Percentiles rank a stretch among this genome's conserved stretches.
phyloP scores from a whole-genome alignment of 768 basidiomycete genomes.

The Russula compacta region DNA sequence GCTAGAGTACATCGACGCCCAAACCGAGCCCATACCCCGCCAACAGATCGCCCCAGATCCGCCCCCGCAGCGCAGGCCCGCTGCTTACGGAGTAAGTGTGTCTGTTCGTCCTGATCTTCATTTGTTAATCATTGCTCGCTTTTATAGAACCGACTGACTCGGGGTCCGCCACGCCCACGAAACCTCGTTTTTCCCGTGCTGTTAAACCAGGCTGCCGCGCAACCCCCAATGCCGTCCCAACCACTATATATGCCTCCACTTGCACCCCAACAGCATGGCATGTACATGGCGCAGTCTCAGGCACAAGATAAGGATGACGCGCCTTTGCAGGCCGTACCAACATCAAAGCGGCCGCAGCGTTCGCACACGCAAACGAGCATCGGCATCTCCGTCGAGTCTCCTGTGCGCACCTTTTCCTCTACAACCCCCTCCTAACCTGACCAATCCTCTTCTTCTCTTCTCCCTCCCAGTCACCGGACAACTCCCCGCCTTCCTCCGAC shows the following conservation, averaged over 20 bases:
- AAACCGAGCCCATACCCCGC: not conserved
- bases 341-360: constrained; percentile 12
- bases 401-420: constrained; percentile 3
- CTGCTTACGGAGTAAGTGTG: not conserved
- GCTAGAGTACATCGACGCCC: constrained; percentile 11
- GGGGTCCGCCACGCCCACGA: constrained; percentile 9
- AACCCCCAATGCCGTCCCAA: not conserved
- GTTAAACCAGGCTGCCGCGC: constrained; percentile 8
- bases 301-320: not conserved
- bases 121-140: not conserved
- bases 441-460: not conserved
- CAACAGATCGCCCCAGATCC: constrained; percentile 1
- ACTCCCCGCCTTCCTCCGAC: constrained; percentile 18
- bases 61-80: not conserved
- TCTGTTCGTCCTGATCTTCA: too few species aligned
- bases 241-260: not conserved
- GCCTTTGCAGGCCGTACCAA: not conserved
- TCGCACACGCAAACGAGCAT: constrained; percentile 18
- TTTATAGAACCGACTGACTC: not conserved
- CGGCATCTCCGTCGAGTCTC: constrained; percentile 18
- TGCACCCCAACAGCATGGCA: not conserved
- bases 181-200: constrained; percentile 13
- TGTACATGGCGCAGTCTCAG: not conserved
- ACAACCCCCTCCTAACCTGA: not conserved
- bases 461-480: constrained; percentile 19